Evolutionary conservation across 2,329 filamentous ascomycete species (phyloP).

Genomic region (Alternaria gaisen): DNA sequence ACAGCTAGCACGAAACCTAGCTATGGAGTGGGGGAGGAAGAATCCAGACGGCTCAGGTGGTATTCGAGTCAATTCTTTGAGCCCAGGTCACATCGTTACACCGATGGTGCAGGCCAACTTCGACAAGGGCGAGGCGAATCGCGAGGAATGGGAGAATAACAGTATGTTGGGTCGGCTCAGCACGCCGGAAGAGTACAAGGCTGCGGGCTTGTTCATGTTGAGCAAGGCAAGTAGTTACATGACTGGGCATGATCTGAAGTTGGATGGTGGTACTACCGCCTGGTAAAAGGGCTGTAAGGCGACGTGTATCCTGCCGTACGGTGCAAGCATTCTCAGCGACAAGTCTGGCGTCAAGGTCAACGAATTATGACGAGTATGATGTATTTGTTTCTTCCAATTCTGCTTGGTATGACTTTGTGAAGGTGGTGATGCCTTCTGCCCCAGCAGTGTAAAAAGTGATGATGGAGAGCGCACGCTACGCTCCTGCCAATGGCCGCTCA

Average conservation of each 20-base stretch:
- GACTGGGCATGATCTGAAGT: constrained; percentile 46
- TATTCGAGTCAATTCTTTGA: constrained; percentile 81
- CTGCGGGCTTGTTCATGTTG: constrained; percentile 45
- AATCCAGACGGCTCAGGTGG: constrained; percentile 63
- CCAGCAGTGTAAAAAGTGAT: background rate
- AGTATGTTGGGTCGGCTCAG: constrained; percentile 74
- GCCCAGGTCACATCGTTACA: constrained; percentile 79
- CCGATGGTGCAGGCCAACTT: constrained; percentile 86
- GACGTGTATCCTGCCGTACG: background rate
- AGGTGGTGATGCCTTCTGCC: background rate
- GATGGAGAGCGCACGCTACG: background rate
- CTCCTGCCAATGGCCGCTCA: constrained; percentile 8
- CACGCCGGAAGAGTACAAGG: constrained; percentile 48
- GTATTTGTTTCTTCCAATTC: background rate
- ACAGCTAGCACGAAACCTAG: constrained; percentile 74
- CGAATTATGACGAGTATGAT: background rate
- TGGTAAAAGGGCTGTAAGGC: constrained; percentile 31
- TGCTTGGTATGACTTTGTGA: background rate
- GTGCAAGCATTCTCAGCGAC: constrained; percentile 10
- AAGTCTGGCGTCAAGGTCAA: background rate
- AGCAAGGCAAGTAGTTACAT: constrained; percentile 50
- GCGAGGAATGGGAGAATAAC: constrained; percentile 74
- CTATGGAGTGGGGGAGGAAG: constrained; percentile 68
- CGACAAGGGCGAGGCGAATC: constrained; percentile 71
- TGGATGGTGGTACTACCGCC: constrained; percentile 47